Base-by-base conservation (phyloP, 129 eudicot species). In the Silybum marianum region DNA sequence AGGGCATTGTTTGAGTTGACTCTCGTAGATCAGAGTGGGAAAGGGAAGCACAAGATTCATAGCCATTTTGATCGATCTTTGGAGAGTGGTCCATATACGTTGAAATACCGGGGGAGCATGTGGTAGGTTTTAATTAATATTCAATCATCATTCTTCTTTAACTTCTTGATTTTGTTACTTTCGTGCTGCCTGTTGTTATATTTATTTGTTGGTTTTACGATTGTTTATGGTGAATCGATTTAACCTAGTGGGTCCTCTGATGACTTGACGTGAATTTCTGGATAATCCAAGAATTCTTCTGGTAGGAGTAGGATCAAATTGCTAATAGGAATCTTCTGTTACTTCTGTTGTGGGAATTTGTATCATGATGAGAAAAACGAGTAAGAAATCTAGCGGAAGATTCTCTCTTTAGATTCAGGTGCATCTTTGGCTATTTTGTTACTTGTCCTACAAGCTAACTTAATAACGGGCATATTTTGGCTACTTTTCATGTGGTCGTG, bases 101-200 rank as follows among this genome's bases (percentile, higher is more conserved):
- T 93, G 46, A 93, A 93, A 67, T 93, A 93, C 72, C 86, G 98
- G 9, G 98, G 98, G 51, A 93, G 98, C 80, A 93, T 93, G 98
- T 93, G 98, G 98, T 93, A 86, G 16, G 70, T 76, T 60, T 79
- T 14, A 24, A 26, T 24, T 14, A 24, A 26, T 14, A 2, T 28
- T 51, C 1, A 48, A 26, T 48, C 18, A 51, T 2, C 26, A 6
- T 63, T 48, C 23, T 58, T 51, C 30, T 51, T 58, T 23, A 10
- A 44, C 24, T 40, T 14, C 2, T 25, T 74, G 67, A 73, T 44
- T 32, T 32, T 44, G 36, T 14, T 42, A 42, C 10, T 73, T n/a
- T 36, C 67, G 7, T 60, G 67, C 67, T 60, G 24, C 22, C 1
- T n/a, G 22, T 71, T 32, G 42, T 71, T 2, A 1, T 12, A 3